Conservation (phyloP, 352 stramenopile genomes). For the Phytophthora palmivora region DNA sequence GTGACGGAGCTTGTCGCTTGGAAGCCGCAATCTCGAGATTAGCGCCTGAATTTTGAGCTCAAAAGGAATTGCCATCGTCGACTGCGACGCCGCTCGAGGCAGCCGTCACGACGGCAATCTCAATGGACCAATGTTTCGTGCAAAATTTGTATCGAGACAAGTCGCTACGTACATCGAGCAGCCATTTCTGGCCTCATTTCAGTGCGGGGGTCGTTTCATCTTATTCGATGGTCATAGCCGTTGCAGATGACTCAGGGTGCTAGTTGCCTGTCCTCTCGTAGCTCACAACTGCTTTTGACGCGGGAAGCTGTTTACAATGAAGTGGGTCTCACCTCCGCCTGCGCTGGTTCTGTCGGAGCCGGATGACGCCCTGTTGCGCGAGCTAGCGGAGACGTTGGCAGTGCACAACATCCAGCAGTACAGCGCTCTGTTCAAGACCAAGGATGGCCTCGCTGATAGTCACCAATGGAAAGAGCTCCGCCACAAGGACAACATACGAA, state of each 20-base stretch:
- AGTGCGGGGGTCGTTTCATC: constrained; percentile 8
- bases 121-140: constrained; percentile 6
- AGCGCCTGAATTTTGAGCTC: neutral
- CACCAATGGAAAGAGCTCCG: constrained; percentile 6
- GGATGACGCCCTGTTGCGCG: constrained; percentile 24
- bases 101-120: neutral
- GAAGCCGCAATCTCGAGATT: neutral
- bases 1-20: neutral
- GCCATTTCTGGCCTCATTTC: constrained; percentile 6
- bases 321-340: constrained; percentile 1
- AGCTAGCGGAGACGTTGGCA: constrained; percentile 11
- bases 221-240: neutral
- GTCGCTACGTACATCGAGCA: constrained; percentile 1
- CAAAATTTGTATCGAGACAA: neutral
- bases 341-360: constrained; percentile 8
- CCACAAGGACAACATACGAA: constrained; percentile 1
- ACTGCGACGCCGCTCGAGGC: neutral
- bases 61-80: neutral
- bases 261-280: too few relatives aligned
- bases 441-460: constrained; percentile 3
- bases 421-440: constrained; percentile 7
- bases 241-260: neutral
- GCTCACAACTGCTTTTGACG: constrained; percentile 2
- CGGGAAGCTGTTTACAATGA: constrained; percentile 1
- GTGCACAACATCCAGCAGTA: constrained; percentile 15